Conservation (phyloP, 1,139 yeast species). For the Suhomyces bolitotheri region DNA sequence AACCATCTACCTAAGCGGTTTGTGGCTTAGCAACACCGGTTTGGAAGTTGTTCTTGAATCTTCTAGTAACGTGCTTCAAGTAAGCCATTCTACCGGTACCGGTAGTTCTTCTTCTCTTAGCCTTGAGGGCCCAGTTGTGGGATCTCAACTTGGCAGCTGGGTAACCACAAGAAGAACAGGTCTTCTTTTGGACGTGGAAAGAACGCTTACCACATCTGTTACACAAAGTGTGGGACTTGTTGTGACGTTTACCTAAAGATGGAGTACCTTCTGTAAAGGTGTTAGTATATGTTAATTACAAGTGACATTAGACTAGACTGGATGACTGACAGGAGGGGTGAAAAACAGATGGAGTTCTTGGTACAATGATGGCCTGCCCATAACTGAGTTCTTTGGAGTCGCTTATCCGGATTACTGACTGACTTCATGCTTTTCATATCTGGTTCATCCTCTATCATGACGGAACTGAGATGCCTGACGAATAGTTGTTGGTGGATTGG, state of each 20-base stretch:
- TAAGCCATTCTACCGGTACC: conserved; percentile 99
- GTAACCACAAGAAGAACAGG: conserved; percentile 99
- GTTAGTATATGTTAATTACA: conserved; percentile 16
- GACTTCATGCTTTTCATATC: too few relatives aligned
- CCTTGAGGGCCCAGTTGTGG: conserved; percentile 99
- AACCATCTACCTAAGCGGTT: conserved; percentile 33
- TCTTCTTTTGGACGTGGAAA: conserved; percentile 98
- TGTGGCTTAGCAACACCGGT: conserved; percentile 72
- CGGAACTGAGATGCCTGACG: too few relatives aligned
- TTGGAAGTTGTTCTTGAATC: conserved; percentile 99
- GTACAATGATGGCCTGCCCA: background rate
- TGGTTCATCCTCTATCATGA: too few relatives aligned
- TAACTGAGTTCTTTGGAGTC: background rate
- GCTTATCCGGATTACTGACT: too few relatives aligned
- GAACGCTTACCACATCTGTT: conserved; percentile 99
- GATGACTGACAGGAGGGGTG: background rate
- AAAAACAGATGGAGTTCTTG: background rate
- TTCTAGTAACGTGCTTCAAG: conserved; percentile 95
- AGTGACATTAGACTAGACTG: too few relatives aligned
- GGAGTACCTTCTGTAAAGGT: conserved; percentile 92
- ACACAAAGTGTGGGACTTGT: conserved; percentile 99
- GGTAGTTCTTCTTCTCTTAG: conserved; percentile 99
- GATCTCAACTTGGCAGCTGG: conserved; percentile 99
- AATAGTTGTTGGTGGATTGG: too few relatives aligned
- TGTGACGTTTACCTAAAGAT: conserved; percentile 99